Conservation (phyloP, 441 rosid genomes). For the Syzygium syzygioides region DNA sequence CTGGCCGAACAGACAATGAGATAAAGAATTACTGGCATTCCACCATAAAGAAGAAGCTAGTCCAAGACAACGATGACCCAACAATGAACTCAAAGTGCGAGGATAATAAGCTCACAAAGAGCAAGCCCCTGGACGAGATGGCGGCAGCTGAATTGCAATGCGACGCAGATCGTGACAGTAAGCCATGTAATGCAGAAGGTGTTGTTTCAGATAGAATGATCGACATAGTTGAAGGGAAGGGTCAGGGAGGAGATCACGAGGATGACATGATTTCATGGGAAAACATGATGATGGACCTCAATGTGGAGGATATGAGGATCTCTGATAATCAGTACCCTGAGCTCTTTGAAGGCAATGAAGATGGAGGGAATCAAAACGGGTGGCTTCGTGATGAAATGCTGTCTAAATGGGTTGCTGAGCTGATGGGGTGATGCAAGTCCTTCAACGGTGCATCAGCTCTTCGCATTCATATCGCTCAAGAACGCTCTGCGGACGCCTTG, state of each 20-base stretch:
- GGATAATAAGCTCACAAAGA: neutral
- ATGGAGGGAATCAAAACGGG: neutral
- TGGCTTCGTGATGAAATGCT: neutral
- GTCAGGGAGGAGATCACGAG: neutral
- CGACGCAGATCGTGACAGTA: neutral
- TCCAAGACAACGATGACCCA: neutral
- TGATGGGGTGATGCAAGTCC: neutral
- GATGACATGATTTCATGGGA: neutral
- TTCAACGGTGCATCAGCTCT: neutral
- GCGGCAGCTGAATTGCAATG: neutral
- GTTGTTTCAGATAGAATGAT: neutral
- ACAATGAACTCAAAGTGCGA: neutral
- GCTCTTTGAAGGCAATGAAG: neutral
- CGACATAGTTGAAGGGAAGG: neutral
- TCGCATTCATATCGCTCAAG: neutral
- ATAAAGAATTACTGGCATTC: neutral
- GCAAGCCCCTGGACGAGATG: neutral
- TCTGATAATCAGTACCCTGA: neutral
- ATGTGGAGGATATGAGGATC: neutral
- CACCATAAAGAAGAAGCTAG: neutral
- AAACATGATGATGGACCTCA: neutral
- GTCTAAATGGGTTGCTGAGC: neutral
- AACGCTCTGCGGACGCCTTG: neutral
- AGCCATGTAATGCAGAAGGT: neutral
- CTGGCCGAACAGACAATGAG: neutral